These are phyloP conservation scores for Wickerhamomyces bovis DNA, from an alignment of 805 yeast genomes.

Conservation along the genomic window DNA sequence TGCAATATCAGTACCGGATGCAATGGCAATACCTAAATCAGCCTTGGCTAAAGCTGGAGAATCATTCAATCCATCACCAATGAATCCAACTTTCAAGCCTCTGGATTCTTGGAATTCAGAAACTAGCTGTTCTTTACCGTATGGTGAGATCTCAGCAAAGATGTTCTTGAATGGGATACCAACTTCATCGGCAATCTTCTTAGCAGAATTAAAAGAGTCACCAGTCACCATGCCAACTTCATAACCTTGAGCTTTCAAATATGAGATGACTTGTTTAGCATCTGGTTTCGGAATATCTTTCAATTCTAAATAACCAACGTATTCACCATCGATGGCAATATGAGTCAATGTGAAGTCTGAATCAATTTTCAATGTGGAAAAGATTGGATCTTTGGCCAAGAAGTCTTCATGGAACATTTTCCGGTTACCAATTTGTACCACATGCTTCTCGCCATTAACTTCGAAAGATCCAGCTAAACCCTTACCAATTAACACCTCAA, in stretches of 20 bases:
- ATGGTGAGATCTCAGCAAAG: constrained; percentile 72
- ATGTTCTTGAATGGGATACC: constrained; percentile 62
- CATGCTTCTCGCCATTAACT: constrained; percentile 18
- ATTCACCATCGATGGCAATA: constrained; percentile 51
- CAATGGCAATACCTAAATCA: constrained; percentile 84
- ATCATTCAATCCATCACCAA: constrained; percentile 98
- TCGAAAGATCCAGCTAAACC: constrained; percentile 28
- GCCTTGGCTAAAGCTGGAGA: constrained; percentile 92
- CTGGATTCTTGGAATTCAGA: constrained; percentile 40
- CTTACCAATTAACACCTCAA: constrained; percentile 31
- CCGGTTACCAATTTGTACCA: constrained; percentile 50
- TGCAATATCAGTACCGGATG: constrained; percentile 93
- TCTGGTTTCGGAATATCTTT: constrained; percentile 64
- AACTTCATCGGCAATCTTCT: constrained; percentile 54
- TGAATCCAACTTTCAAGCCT: constrained; percentile 61
- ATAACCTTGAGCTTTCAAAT: constrained; percentile 46
- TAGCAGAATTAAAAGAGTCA: constrained; percentile 62
- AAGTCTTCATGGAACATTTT: constrained; percentile 13
- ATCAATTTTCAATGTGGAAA: constrained; percentile 16
- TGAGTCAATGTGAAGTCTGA: constrained; percentile 43
- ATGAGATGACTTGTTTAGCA: constrained; percentile 52
- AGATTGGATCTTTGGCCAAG: constrained; percentile 9
- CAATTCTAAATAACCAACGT: constrained; percentile 61
- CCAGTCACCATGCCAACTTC: constrained; percentile 88
- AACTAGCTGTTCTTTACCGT: constrained; percentile 67